Conservation (phyloP, 768 basidiomycete species). For the Asterophora parasitica region DNA sequence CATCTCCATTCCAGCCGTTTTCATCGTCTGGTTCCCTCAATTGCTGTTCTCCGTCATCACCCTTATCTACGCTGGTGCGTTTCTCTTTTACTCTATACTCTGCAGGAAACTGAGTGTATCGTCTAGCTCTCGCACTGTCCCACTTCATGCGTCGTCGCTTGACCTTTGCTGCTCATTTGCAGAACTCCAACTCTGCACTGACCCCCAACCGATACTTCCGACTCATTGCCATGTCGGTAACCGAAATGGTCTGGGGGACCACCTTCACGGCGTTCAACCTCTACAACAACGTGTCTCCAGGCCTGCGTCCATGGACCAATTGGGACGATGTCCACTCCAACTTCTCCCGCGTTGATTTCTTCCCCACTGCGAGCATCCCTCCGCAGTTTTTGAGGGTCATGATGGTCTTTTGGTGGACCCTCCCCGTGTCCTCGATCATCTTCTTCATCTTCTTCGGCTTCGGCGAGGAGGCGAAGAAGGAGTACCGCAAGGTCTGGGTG, state of each 20-base stretch:
- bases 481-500: constrained; percentile 33
- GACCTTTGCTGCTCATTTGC: constrained; percentile 42
- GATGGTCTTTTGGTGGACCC: constrained; percentile 27
- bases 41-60: constrained; percentile 29
- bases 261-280: constrained; percentile 20
- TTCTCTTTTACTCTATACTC: constrained; percentile 9
- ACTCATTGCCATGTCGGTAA: constrained; percentile 50
- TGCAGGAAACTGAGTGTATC: background rate
- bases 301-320: constrained; percentile 39
- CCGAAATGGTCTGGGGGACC: constrained; percentile 38
- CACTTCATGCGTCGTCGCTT: constrained; percentile 45
- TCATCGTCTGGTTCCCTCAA: constrained; percentile 36
- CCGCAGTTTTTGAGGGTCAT: constrained; percentile 12
- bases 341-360: background rate
- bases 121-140: constrained; percentile 18
- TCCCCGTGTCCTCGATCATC: constrained; percentile 32
- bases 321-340: constrained; percentile 45
- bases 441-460: constrained; percentile 55
- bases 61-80: background rate
- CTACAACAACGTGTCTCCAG: constrained; percentile 27
- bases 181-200: constrained; percentile 26
- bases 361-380: constrained; percentile 20
- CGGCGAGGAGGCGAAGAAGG: constrained; percentile 39
- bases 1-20: constrained; percentile 28
- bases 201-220: constrained; percentile 47